Evolutionary conservation across 2,329 filamentous ascomycete genomes (phyloP), one percentile per base, ranked within the genome.

Genomic region (Fusarium beomiforme): DNA sequence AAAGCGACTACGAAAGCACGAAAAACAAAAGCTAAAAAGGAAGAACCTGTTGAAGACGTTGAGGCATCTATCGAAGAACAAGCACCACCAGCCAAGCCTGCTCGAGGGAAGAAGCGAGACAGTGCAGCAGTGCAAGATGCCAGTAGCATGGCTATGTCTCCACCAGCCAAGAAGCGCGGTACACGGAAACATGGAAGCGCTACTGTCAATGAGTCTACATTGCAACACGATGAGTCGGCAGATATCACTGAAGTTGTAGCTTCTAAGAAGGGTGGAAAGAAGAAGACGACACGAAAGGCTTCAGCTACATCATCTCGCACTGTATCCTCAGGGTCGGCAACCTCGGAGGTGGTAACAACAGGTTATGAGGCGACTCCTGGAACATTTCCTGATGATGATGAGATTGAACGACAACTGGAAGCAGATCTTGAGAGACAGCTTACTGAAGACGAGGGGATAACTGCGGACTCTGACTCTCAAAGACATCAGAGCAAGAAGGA

Each of bases 321-420:
- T 29, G 72, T 78, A 4, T 90, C 89, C 4, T 84, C 85, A 23
- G 78, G 78, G 3, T 90, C 89, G 4, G 84, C 85, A 26, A 78
- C 83, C 36, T 87, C 88, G 3, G 86, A 86, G 19, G 80, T 83
- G 24, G 87, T 88, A 3, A 85, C 84, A 36, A 81, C 83, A 33
- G 86, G 88, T 3, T 63, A 82, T 8, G 77, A 78, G 37, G 77
- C 75, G 6, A 78, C 82, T 8, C 76, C 83, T n/a, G 80, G 81
- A 19, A 79, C 79, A 8, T 79, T 87, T 14, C 86, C 87, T 0
- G 85, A 89, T 59, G 90, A 93, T 66, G 87, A 89, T 3, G 90
- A 92, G 69, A 86, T 93, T 39, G 89, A 93, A 55, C 86, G 87
- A 24, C 88, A 89, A 51, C 82, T 93, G 2, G 87, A 92, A 74